Percentiles rank a stretch among this genome's conserved stretches.
Conservation (phyloP, 805 yeast species). For the Cyberlindnera suaveolens region DNA sequence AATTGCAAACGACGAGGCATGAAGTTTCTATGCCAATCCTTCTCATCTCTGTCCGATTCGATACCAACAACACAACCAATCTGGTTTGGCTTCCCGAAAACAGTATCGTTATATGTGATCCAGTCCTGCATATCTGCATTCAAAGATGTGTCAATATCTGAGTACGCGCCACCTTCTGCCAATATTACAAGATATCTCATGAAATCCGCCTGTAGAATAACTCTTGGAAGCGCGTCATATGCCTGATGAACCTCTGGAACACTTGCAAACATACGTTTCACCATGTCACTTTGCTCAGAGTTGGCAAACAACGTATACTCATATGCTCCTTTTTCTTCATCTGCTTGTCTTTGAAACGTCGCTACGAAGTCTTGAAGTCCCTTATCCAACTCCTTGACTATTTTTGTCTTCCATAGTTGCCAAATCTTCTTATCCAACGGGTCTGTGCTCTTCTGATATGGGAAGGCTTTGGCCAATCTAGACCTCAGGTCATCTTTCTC, state of each 20-base stretch:
- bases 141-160: constrained; percentile 54
- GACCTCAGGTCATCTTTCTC: constrained; percentile 7
- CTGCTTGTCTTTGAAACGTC: constrained; percentile 4
- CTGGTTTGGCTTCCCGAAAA: constrained; percentile 21
- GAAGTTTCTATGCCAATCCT: too few relatives aligned
- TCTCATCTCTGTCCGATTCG: constrained; percentile 48
- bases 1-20: constrained; percentile 34
- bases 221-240: constrained; percentile 68
- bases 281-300: constrained; percentile 29
- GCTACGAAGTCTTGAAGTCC: constrained; percentile 4
- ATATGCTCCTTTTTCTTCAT: constrained; percentile 5
- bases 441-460: constrained; percentile 8
- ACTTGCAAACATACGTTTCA: constrained; percentile 7
- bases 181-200: constrained; percentile 81
- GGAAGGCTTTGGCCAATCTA: constrained; percentile 10
- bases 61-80: constrained; percentile 50
- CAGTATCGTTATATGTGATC: constrained; percentile 35
- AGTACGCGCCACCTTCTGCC: constrained; percentile 67
- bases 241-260: constrained; percentile 70
- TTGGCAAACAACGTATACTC: constrained; percentile 24
- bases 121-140: constrained; percentile 51
- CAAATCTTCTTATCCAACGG: constrained; percentile 34
- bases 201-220: constrained; percentile 86
- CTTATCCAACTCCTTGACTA: constrained; percentile 5
- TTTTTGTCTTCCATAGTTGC: constrained; percentile 40